phyloP scores from a whole-genome alignment of 192 early-diverging fungal genomes.

The Linnemannia exigua region DNA sequence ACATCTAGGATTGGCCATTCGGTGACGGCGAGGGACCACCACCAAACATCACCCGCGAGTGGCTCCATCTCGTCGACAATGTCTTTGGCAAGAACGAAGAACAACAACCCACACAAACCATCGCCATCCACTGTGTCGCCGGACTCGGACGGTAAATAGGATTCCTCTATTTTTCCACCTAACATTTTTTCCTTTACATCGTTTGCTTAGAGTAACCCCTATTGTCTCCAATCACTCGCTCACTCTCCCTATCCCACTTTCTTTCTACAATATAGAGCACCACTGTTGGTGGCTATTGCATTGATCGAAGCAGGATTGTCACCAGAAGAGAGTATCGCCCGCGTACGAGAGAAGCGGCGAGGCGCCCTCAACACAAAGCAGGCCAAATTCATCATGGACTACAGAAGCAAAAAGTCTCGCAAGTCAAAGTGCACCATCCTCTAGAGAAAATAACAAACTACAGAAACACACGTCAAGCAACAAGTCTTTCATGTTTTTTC shows the following conservation, averaged over 20 bases:
- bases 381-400: conserved; percentile 72
- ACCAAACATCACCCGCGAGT: conserved; percentile 67
- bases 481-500: no score
- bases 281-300: conserved; percentile 82
- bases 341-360: conserved; percentile 76
- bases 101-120: conserved; percentile 47
- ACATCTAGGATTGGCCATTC: conserved; percentile 74
- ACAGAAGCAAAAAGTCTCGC: conserved; percentile 60
- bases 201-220: no score
- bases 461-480: no score
- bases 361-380: conserved; percentile 85
- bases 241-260: background rate
- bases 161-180: background rate
- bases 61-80: conserved; percentile 74
- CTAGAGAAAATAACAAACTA: background rate
- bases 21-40: conserved; percentile 82
- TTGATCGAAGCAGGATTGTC: conserved; percentile 86
- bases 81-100: conserved; percentile 58
- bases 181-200: no score
- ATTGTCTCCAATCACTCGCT: background rate
- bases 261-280: conserved; percentile 56
- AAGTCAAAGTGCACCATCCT: conserved; percentile 62
- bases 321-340: conserved; percentile 81
- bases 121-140: conserved; percentile 86
- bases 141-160: conserved; percentile 76